phyloP scores from a whole-genome alignment of 2,329 filamentous ascomycete genomes.

The Tothia fuscella region DNA sequence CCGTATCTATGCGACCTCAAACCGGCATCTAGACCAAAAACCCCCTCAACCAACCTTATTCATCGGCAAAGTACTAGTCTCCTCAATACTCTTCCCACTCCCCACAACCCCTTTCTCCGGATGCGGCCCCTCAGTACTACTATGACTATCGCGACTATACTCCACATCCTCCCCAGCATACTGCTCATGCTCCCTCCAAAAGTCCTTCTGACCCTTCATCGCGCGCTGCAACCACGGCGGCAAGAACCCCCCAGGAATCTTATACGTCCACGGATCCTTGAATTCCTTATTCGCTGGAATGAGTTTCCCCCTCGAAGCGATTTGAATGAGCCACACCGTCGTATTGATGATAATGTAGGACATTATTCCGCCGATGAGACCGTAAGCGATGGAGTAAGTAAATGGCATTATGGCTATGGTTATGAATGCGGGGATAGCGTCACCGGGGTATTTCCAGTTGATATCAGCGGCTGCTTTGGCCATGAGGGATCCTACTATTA shows the following conservation, averaged over 20 bases:
- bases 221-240: slow-evolving; percentile 62
- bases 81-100: too few relatives aligned
- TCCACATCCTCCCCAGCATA: neutral
- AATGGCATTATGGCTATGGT: slow-evolving; percentile 82
- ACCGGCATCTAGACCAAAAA: too few relatives aligned
- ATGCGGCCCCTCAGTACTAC: too few relatives aligned
- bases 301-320: slow-evolving; percentile 54
- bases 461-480: slow-evolving; percentile 65
- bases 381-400: slow-evolving; percentile 79
- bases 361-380: slow-evolving; percentile 68
- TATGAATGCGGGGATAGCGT: slow-evolving; percentile 73
- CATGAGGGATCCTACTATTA: slow-evolving; percentile 75
- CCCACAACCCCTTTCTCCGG: too few relatives aligned
- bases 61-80: too few relatives aligned
- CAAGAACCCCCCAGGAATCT: slow-evolving; percentile 60
- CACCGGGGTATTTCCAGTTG: slow-evolving; percentile 79
- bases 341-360: slow-evolving; percentile 68
- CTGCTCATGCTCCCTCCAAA: slow-evolving; percentile 40
- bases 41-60: too few relatives aligned
- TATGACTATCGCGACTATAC: too few relatives aligned
- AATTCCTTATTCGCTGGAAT: slow-evolving; percentile 62
- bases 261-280: slow-evolving; percentile 72
- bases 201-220: slow-evolving; percentile 55
- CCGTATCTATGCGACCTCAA: too few relatives aligned
- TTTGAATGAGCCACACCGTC: slow-evolving; percentile 55